Evolutionary conservation across 202 grass and related monocot species (phyloP).

Genomic region (Zoysia matrella): DNA sequence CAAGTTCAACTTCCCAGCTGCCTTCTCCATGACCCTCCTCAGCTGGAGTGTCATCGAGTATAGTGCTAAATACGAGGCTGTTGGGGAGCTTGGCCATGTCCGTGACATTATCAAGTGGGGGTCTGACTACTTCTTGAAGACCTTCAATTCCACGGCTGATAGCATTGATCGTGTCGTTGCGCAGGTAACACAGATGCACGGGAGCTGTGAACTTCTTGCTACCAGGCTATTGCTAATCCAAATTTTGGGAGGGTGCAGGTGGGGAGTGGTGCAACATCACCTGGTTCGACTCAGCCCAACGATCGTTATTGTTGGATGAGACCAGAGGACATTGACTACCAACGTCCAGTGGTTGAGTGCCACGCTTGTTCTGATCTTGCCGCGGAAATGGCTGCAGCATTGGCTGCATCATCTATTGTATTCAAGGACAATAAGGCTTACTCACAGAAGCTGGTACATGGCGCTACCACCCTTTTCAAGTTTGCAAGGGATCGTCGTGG

Average conservation of each 20-base stretch:
- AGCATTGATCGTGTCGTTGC: conserved; percentile 68
- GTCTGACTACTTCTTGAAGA: conserved; percentile 88
- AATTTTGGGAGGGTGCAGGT: conserved; percentile 55
- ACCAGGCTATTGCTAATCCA: conserved; percentile 28
- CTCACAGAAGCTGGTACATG: conserved; percentile 90
- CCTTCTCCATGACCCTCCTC: conserved; percentile 93
- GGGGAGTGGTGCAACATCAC: conserved; percentile 54
- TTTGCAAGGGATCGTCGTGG: conserved; percentile 77
- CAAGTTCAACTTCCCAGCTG: conserved; percentile 90
- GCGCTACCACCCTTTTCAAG: conserved; percentile 79
- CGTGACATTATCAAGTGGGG: conserved; percentile 94
- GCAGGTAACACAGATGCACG: conserved; percentile 53
- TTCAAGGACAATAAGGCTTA: conserved; percentile 95
- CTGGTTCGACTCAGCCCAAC: conserved; percentile 67
- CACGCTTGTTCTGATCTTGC: conserved; percentile 80
- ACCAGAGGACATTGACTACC: conserved; percentile 90
- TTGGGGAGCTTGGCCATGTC: conserved; percentile 79
- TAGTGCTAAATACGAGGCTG: conserved; percentile 86
- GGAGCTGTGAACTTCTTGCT: neutral
- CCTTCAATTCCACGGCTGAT: conserved; percentile 83
- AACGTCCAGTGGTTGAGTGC: conserved; percentile 68
- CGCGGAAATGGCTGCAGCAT: conserved; percentile 85
- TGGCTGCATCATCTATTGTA: conserved; percentile 90
- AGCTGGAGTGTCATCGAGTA: conserved; percentile 99
- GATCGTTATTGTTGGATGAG: conserved; percentile 98